Conservation (phyloP, 2,329 filamentous ascomycete species). For the Fusarium oligoseptatum region DNA sequence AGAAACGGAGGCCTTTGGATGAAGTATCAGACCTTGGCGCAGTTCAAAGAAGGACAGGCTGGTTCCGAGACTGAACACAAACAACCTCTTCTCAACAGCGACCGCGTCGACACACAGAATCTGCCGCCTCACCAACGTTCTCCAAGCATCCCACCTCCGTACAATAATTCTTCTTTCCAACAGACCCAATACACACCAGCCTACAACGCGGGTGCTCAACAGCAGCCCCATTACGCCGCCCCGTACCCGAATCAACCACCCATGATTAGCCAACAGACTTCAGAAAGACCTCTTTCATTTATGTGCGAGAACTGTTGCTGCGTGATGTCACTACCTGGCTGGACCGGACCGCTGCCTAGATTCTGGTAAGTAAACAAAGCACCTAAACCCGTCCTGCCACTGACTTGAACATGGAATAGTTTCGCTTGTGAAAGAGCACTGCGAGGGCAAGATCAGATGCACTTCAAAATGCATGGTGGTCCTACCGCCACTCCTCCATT, state of each 20-base stretch:
- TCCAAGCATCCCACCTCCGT: not conserved
- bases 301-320: not conserved
- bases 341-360: not conserved
- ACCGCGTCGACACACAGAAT: not conserved
- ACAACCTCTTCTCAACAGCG: not conserved
- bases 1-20: not conserved
- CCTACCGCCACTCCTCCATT: not conserved
- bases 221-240: not conserved
- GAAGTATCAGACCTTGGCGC: not conserved
- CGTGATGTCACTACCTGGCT: not conserved
- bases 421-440: not conserved
- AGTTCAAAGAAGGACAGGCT: not conserved
- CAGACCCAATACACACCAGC: not conserved
- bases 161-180: not conserved
- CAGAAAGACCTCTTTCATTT: not conserved
- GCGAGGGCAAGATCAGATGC: not conserved
- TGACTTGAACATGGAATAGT: not conserved
- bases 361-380: not conserved
- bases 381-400: not conserved
- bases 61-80: not conserved
- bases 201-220: not conserved
- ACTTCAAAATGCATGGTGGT: not conserved
- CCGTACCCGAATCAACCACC: not conserved
- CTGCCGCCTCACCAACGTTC: not conserved
- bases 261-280: not conserved